Percentiles rank a stretch among this genome's conserved stretches.
These are phyloP conservation scores for Herpetomonas tarakana DNA, from an alignment of 208 protist genomes.

Conservation along the genomic window DNA sequence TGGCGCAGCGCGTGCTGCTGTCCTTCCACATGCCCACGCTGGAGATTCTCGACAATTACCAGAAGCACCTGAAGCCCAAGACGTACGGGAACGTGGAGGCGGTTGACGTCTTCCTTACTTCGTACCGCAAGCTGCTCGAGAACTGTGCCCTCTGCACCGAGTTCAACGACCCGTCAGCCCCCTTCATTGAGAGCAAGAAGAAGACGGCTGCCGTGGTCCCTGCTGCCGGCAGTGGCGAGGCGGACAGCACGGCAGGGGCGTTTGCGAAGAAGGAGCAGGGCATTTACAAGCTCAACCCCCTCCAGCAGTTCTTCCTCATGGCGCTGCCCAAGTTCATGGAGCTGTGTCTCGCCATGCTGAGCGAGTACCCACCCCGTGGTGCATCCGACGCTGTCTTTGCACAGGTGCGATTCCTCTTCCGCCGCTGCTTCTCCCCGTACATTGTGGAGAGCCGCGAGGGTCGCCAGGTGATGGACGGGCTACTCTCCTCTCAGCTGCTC, in stretches of 20 bases:
- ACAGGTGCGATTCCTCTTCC: constrained; percentile 58
- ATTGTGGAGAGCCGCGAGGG: constrained; percentile 77
- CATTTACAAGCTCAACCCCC: constrained; percentile 36
- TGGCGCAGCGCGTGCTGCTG: constrained; percentile 61
- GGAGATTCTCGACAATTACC: constrained; percentile 25
- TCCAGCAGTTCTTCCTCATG: constrained; percentile 49
- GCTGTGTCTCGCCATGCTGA: constrained; percentile 57
- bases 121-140: constrained; percentile 85
- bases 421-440: constrained; percentile 72
- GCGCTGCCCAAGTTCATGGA: constrained; percentile 53
- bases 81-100: constrained; percentile 56
- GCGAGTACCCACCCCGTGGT: not conserved
- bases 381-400: constrained; percentile 18
- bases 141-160: constrained; percentile 38
- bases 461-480: constrained; percentile 49
- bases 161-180: not conserved
- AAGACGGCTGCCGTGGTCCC: not conserved
- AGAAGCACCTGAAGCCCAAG: constrained; percentile 69
- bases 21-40: constrained; percentile 49
- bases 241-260: not conserved
- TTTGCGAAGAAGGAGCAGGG: constrained; percentile 23
- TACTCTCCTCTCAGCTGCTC: constrained; percentile 67
- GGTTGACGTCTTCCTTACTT: constrained; percentile 64
- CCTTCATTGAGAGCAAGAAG: constrained; percentile 3
- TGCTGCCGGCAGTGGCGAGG: not conserved